These are phyloP conservation scores for Xylariaceae sp. DNA, from an alignment of 2,329 filamentous ascomycete species.

Conservation along the genomic window DNA sequence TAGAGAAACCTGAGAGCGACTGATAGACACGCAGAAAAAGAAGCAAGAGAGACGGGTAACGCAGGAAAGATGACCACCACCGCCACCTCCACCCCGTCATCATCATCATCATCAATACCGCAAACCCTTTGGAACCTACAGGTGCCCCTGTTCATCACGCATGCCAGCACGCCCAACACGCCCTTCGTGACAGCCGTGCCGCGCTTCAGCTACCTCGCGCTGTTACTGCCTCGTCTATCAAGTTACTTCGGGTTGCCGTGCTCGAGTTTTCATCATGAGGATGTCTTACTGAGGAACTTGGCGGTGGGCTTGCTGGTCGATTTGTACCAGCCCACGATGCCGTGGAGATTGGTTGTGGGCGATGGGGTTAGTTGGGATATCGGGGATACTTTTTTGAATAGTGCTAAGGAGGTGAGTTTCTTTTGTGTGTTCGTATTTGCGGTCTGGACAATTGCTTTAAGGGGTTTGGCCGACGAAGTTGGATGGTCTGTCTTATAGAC, in stretches of 20 bases:
- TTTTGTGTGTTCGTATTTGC: too few species aligned
- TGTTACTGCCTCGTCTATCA: constrained; percentile 52
- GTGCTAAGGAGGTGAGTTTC: constrained; percentile 54
- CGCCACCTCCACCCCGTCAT: too few species aligned
- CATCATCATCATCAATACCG: too few species aligned
- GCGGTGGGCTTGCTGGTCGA: constrained; percentile 43
- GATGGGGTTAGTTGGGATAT: constrained; percentile 58
- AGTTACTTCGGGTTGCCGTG: constrained; percentile 51
- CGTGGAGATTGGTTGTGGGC: constrained; percentile 52
- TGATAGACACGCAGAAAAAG: too few species aligned
- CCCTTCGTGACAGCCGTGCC: constrained; percentile 53
- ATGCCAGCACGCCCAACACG: constrained; percentile 41
- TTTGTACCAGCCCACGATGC: constrained; percentile 51
- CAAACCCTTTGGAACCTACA: constrained; percentile 52
- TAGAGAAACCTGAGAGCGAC: too few species aligned
- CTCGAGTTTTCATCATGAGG: constrained; percentile 54
- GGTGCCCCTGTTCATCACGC: constrained; percentile 53
- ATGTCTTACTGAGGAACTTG: constrained; percentile 32
- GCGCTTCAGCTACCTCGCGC: constrained; percentile 56
- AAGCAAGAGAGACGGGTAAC: not conserved
- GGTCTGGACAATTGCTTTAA: too few species aligned
- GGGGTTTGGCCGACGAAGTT: too few species aligned
- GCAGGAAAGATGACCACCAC: constrained; percentile 14
- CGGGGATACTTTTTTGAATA: constrained; percentile 60
- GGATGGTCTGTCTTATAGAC: too few species aligned